phyloP scores from a whole-genome alignment of 257 asterid species.

The Leptodermis oblonga region DNA sequence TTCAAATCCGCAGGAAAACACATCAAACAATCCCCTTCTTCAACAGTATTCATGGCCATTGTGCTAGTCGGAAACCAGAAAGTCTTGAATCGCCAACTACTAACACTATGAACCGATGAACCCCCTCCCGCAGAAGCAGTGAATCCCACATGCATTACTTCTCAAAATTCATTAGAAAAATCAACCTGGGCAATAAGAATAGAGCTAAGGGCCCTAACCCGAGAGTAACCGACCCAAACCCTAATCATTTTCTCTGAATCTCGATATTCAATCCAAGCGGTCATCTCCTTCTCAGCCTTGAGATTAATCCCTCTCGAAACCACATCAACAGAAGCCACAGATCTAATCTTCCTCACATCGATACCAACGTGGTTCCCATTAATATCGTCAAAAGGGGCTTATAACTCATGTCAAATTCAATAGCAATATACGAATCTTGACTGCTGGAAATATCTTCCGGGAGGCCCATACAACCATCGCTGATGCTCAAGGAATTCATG shows the following conservation, averaged over 20 bases:
- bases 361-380: constrained; percentile 55
- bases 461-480: constrained; percentile 63
- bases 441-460: constrained; percentile 19
- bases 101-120: constrained; percentile 41
- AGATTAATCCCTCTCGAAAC: constrained; percentile 41
- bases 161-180: constrained; percentile 50
- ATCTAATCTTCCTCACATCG: constrained; percentile 35
- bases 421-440: constrained; percentile 49
- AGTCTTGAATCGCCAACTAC: constrained; percentile 58
- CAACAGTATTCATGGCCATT: constrained; percentile 29
- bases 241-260: constrained; percentile 41
- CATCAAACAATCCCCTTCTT: constrained; percentile 45
- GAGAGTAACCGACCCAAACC: constrained; percentile 53
- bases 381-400: constrained; percentile 39
- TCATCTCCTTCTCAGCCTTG: constrained; percentile 40
- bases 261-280: constrained; percentile 62
- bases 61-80: constrained; percentile 30
- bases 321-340: constrained; percentile 45
- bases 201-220: constrained; percentile 44
- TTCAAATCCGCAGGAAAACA: constrained; percentile 38
- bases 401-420: constrained; percentile 56
- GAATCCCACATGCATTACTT: constrained; percentile 71
- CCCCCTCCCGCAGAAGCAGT: constrained; percentile 65
- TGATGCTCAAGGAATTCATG: constrained; percentile 26
- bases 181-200: constrained; percentile 43